These are phyloP conservation scores for Dissophora ornata DNA, from an alignment of 192 early-diverging fungal genomes.

Conservation along the genomic window DNA sequence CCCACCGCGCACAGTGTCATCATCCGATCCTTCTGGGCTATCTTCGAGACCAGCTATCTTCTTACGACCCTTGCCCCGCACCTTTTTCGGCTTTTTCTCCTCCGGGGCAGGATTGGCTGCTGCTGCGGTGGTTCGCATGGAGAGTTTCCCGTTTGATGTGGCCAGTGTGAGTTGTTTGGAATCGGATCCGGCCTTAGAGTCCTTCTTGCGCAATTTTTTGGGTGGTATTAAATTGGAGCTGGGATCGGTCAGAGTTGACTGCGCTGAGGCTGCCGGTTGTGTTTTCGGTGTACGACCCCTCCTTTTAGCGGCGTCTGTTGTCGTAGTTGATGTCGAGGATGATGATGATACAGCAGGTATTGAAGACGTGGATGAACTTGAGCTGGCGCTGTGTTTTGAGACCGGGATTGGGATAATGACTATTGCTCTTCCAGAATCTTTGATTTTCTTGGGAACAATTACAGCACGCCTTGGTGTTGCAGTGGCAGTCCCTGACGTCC, in stretches of 20 bases:
- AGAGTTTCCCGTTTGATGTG: conserved; percentile 36
- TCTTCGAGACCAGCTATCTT: background rate
- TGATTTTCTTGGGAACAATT: conserved; percentile 13
- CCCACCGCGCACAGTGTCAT: background rate
- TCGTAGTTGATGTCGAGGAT: background rate
- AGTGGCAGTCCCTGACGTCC: background rate
- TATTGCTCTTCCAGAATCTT: conserved; percentile 13
- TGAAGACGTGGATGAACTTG: background rate
- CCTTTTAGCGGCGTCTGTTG: conserved; percentile 1
- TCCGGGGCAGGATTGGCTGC: background rate
- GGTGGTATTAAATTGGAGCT: background rate
- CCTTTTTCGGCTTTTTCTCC: conserved; percentile 28
- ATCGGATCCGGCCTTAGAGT: background rate
- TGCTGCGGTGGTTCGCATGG: conserved; percentile 11
- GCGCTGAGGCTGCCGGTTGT: background rate
- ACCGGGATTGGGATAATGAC: conserved; percentile 50
- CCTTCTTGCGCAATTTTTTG: conserved; percentile 39
- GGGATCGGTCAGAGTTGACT: background rate
- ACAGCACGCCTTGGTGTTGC: conserved; percentile 5
- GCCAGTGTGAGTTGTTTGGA: conserved; percentile 20
- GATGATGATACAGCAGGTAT: background rate
- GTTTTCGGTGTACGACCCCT: conserved; percentile 22
- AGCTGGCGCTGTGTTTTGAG: background rate
- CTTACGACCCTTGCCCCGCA: conserved; percentile 24
- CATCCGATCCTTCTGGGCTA: background rate